Conservation (phyloP, 1,139 yeast genomes). For the Candida freyschussii region DNA sequence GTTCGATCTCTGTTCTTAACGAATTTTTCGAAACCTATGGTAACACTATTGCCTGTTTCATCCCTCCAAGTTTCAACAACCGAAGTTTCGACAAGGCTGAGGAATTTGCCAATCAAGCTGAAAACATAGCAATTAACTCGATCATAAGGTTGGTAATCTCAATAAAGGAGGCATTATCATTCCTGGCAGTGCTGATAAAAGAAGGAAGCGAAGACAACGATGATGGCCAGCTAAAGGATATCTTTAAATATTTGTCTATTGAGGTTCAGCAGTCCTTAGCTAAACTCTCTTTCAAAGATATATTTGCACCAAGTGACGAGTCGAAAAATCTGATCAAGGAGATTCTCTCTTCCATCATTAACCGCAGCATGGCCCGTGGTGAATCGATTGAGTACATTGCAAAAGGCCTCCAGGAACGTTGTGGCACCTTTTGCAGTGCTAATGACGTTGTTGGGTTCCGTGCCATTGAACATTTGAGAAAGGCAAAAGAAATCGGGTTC, state of each 20-base stretch:
- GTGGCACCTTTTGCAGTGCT: slow-evolving; percentile 93
- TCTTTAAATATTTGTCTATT: slow-evolving; percentile 62
- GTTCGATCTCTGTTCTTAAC: slow-evolving; percentile 53
- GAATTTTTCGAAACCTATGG: slow-evolving; percentile 54
- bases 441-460: slow-evolving; percentile 91
- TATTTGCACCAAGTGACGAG: slow-evolving; percentile 61
- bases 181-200: slow-evolving; percentile 74
- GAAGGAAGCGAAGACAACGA: slow-evolving; percentile 54
- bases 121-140: slow-evolving; percentile 82
- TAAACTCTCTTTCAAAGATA: slow-evolving; percentile 63
- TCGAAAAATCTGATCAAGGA: slow-evolving; percentile 78
- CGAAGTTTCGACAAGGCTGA: slow-evolving; percentile 32
- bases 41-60: slow-evolving; percentile 58
- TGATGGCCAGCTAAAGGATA: slow-evolving; percentile 42
- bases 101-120: slow-evolving; percentile 84
- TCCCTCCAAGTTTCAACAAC: slow-evolving; percentile 36
- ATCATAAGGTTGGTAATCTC: slow-evolving; percentile 70
- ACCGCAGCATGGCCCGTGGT: slow-evolving; percentile 85
- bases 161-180: slow-evolving; percentile 86
- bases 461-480: slow-evolving; percentile 86
- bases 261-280: slow-evolving; percentile 67
- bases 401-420: slow-evolving; percentile 80
- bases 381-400: slow-evolving; percentile 91
- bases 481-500: slow-evolving; percentile 72
- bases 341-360: slow-evolving; percentile 80